A percentile compares a stretch with the other conserved stretches of the same genome.
Conservation (phyloP, 352 stramenopile genomes). For the Aphanomyces euteiches region DNA sequence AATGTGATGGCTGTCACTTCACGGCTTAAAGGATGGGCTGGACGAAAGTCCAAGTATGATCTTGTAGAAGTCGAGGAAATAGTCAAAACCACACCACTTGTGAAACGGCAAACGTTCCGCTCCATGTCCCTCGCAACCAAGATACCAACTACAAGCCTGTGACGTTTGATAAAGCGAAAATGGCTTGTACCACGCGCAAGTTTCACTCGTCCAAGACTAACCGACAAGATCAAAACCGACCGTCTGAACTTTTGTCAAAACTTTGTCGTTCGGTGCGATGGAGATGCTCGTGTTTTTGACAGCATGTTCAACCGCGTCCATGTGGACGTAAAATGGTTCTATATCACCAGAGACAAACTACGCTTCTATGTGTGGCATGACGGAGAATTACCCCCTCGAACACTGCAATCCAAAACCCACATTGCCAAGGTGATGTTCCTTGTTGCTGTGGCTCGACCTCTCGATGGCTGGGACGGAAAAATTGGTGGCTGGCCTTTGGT, state of each 20-base stretch:
- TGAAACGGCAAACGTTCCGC: neutral
- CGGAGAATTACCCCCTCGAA: neutral
- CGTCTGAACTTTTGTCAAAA: neutral
- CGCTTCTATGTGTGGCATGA: neutral
- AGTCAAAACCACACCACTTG: neutral
- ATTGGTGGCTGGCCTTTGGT: neutral
- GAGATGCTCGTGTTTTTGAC: too few relatives aligned
- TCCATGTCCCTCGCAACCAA: neutral
- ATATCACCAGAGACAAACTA: neutral
- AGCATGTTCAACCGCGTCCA: neutral
- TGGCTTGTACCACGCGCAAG: neutral
- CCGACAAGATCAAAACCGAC: neutral
- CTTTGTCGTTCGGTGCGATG: neutral
- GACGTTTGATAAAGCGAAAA: neutral
- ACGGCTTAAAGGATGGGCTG: neutral
- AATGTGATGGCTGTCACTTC: neutral
- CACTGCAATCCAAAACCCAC: neutral
- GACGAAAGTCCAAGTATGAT: neutral
- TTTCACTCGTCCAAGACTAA: neutral
- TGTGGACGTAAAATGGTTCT: conserved; percentile 8
- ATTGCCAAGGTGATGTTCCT: conserved; percentile 9
- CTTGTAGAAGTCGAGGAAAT: neutral
- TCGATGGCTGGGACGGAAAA: neutral
- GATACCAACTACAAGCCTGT: neutral
- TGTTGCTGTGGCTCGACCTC: neutral